Conservation (phyloP, 2,329 filamentous ascomycete species). For the Fusarium neocosmosporiellum region DNA sequence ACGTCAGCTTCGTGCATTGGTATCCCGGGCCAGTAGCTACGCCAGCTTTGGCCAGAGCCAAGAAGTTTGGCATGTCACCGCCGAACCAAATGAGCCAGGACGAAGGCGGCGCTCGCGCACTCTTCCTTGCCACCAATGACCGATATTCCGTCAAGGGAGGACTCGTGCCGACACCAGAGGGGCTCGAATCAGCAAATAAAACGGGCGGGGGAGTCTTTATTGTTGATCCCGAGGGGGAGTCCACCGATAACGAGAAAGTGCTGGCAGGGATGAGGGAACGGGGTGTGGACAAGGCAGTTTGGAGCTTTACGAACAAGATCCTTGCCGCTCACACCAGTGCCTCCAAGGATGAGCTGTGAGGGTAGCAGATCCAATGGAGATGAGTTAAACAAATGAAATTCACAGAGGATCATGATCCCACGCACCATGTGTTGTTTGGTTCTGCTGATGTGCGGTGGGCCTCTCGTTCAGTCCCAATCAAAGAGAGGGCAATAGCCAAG, state of each 20-base stretch:
- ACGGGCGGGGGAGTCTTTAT: slow-evolving; percentile 5
- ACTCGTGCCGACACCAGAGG: not conserved
- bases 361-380: too few species aligned
- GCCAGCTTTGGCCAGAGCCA: not conserved
- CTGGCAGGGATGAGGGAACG: not conserved
- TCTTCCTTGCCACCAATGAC: slow-evolving; percentile 4
- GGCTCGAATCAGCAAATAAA: not conserved
- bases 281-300: not conserved
- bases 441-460: too few species aligned
- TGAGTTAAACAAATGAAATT: too few species aligned
- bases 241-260: slow-evolving; percentile 5
- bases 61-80: not conserved
- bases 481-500: too few species aligned
- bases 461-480: too few species aligned
- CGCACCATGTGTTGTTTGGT: too few species aligned
- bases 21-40: not conserved
- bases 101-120: not conserved
- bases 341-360: not conserved
- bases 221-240: not conserved
- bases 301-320: not conserved
- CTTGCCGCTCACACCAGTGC: not conserved
- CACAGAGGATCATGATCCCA: too few species aligned
- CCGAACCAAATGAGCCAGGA: not conserved
- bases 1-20: slow-evolving; percentile 9
- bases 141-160: not conserved